Base-by-base conservation (phyloP, 495 filamentous ascomycete species). In the Venustampulla echinocandica region DNA sequence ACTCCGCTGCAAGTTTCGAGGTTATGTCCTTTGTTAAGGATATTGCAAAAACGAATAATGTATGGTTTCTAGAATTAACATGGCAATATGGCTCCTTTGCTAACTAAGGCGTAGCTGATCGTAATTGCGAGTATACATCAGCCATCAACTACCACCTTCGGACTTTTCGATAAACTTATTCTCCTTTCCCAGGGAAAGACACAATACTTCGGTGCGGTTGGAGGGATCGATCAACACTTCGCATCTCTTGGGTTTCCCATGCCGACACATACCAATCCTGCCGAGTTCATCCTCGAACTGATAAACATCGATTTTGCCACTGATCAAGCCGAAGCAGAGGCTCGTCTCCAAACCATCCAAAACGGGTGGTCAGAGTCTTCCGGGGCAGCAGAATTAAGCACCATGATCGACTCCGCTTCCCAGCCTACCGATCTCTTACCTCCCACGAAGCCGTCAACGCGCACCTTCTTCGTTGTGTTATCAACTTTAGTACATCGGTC, bases 41-140 rank as follows among this genome's bases (percentile, higher is more conserved):
- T 18, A 67, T 89, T 35, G 85, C 79, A 0, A 71, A 69, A 54
- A 62, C 68, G 44, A 78, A 88, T 58, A 84, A 83, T 36, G 79
- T 84, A 58, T 42, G 73, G 54, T 22, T 21, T 6, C 17, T 40
- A 5, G 9, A 18, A 7, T 17, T 37, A 10, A 37, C 10, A 7
- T 7, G 27, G 27, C 10, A 37, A 10, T 15, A 37, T 37, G 34
- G 7, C 15, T 6, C 6, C n/a, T n/a, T 10, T 15, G 19, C 20
- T 50, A 44, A 51, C 39, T 36, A 18, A 4, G 53, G 10, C 18
- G 18, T 32, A 80, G 72, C 62, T 87, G 48, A 70, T 85, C 42
- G 70, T 92, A 13, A 85, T 90, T 40, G 82, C 80, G 0, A 82
- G 76, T 47, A 90, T 92, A 44, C 86, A 92, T 56, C 86, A 92